Percentiles rank a stretch among this genome's conserved stretches.
Evolutionary conservation across 2,329 filamentous ascomycete species (phyloP).

Genomic region (Phyllosticta capitalensis): DNA sequence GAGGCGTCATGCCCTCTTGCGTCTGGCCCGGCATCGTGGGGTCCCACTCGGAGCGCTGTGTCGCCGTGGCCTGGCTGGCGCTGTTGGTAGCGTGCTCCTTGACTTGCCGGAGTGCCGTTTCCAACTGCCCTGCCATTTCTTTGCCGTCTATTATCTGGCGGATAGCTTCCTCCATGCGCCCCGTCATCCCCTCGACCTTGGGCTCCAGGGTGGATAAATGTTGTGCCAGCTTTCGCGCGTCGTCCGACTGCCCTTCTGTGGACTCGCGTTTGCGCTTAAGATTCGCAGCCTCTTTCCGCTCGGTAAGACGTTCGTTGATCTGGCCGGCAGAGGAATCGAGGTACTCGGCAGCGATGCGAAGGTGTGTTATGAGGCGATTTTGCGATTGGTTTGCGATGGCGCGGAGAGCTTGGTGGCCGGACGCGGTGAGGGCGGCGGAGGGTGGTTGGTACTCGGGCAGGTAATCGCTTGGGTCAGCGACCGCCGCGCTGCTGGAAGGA

Average conservation of each 20-base stretch:
- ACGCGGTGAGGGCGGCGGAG: conserved; percentile 39
- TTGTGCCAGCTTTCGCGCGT: conserved; percentile 31
- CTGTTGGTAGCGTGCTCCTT: conserved; percentile 24
- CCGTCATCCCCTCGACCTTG: conserved; percentile 43
- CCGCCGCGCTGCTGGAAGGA: not conserved
- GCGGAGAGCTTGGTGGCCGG: not conserved
- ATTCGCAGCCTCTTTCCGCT: conserved; percentile 16
- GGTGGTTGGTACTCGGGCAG: conserved; percentile 46
- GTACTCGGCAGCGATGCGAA: conserved; percentile 36
- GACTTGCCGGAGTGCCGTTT: conserved; percentile 35
- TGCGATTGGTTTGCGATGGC: conserved; percentile 34
- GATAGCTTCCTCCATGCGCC: conserved; percentile 48
- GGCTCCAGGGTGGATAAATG: conserved; percentile 32
- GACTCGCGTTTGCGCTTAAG: not conserved
- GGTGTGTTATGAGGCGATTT: conserved; percentile 36
- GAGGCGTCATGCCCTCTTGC: conserved; percentile 27
- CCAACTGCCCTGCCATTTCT: conserved; percentile 36
- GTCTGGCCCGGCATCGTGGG: conserved; percentile 31
- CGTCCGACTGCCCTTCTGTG: conserved; percentile 12
- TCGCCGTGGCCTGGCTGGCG: conserved; percentile 17
- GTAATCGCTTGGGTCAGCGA: not conserved
- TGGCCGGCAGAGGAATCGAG: conserved; percentile 42
- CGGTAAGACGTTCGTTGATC: conserved; percentile 47
- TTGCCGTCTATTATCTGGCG: conserved; percentile 49
- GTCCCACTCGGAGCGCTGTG: conserved; percentile 23